phyloP scores from a whole-genome alignment of 2,329 filamentous ascomycete genomes.

The Aureobasidium sp. region DNA sequence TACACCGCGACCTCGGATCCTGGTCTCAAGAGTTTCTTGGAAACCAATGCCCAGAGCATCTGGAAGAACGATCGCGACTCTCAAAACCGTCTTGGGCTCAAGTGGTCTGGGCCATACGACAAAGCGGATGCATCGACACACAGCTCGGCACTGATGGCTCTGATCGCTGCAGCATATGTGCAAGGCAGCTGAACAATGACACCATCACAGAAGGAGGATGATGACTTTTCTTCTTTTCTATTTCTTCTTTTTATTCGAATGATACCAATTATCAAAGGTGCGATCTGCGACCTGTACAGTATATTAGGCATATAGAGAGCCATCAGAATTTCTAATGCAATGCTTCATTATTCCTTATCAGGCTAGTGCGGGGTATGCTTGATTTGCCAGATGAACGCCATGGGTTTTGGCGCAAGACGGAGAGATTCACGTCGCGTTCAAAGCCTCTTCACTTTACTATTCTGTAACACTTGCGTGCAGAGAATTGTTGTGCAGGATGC shows the following conservation, averaged over 20 bases:
- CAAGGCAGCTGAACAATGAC: neutral
- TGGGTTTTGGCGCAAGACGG: neutral
- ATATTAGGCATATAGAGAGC: neutral
- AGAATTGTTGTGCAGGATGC: neutral
- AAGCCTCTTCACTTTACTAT: neutral
- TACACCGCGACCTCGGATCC: constrained; percentile 43
- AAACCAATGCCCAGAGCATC: constrained; percentile 55
- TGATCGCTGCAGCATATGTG: constrained; percentile 50
- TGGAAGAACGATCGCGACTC: constrained; percentile 54
- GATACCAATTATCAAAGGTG: neutral
- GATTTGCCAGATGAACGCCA: neutral
- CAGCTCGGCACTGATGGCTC: constrained; percentile 57
- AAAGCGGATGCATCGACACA: constrained; percentile 53
- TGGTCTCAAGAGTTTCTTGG: constrained; percentile 48
- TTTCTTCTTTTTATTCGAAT: neutral
- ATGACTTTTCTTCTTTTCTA: neutral
- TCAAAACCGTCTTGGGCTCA: constrained; percentile 45
- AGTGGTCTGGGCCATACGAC: constrained; percentile 56
- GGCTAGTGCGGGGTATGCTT: neutral
- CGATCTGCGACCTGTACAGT: neutral
- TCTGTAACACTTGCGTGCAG: neutral
- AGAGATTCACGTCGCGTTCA: neutral
- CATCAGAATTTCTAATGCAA: constrained; percentile 3
- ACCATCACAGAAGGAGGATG: neutral
- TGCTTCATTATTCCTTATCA: neutral